Percentiles rank a stretch among this genome's conserved stretches.
Conservation (phyloP, 495 filamentous ascomycete genomes). For the Aspergillus hancockii region DNA sequence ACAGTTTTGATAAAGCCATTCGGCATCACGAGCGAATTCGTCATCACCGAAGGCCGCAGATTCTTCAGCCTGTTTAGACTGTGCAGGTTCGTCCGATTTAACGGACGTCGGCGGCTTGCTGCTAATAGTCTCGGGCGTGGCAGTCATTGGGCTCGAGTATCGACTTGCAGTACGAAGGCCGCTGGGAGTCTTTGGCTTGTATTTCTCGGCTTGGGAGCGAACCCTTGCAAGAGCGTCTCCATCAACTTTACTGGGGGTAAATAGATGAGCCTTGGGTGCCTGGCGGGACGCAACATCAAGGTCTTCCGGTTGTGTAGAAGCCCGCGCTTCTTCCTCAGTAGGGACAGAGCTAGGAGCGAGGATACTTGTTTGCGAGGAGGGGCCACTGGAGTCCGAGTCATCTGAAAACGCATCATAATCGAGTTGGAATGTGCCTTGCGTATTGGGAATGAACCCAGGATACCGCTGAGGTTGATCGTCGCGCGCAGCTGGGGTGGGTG, state of each 20-base stretch:
- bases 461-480: slow-evolving; percentile 12
- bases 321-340: not conserved
- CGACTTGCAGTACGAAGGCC: slow-evolving; percentile 44
- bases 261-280: slow-evolving; percentile 14
- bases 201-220: slow-evolving; percentile 41
- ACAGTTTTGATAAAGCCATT: slow-evolving; percentile 31
- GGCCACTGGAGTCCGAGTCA: slow-evolving; percentile 18
- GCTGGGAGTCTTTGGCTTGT: slow-evolving; percentile 51
- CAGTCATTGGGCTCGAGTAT: slow-evolving; percentile 32
- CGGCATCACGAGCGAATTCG: slow-evolving; percentile 27
- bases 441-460: slow-evolving; percentile 29
- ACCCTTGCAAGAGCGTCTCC: slow-evolving; percentile 32
- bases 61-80: not conserved
- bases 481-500: slow-evolving; percentile 17
- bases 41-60: slow-evolving; percentile 28
- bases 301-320: not conserved
- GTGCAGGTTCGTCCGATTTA: not conserved
- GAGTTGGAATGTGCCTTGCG: slow-evolving; percentile 28
- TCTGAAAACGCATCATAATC: slow-evolving; percentile 29
- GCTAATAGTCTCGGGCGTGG: slow-evolving; percentile 19
- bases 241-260: slow-evolving; percentile 25
- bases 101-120: not conserved
- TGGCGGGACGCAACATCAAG: slow-evolving; percentile 14
- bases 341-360: slow-evolving; percentile 9
- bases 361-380: slow-evolving; percentile 13